Conservation (phyloP, 192 early-diverging fungal species). For the Geranomyces variabilis region DNA sequence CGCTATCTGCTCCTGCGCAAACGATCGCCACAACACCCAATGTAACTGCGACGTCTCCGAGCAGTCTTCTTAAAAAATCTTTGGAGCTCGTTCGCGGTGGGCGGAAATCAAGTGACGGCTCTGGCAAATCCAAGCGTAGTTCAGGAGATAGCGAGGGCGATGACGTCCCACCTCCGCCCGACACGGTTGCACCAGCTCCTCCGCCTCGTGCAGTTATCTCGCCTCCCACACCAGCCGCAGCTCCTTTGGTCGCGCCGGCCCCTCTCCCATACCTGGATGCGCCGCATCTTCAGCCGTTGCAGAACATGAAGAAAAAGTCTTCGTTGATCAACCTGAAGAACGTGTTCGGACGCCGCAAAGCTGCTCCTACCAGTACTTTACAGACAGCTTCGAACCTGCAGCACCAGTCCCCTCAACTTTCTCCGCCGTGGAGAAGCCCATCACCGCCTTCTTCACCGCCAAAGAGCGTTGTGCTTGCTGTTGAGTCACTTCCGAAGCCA, state of each 20-base stretch:
- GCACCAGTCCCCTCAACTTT: too few relatives aligned
- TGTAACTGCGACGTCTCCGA: too few relatives aligned
- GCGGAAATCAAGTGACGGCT: not conserved
- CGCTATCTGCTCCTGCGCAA: not conserved
- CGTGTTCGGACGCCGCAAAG: not conserved
- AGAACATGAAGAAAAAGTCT: not conserved
- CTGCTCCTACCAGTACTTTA: too few relatives aligned
- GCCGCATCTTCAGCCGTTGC: not conserved
- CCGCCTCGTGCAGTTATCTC: too few relatives aligned
- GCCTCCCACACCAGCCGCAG: too few relatives aligned
- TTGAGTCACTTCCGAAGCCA: too few relatives aligned
- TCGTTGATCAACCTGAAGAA: conserved; percentile 1
- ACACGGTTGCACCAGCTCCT: not conserved
- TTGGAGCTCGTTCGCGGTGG: not conserved
- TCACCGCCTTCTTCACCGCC: too few relatives aligned
- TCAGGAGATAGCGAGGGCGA: not conserved
- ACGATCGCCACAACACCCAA: too few relatives aligned
- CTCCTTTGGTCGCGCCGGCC: not conserved
- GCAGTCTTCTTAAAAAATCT: not conserved
- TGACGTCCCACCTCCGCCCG: not conserved
- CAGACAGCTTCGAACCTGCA: too few relatives aligned
- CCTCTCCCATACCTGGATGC: not conserved
- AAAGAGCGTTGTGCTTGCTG: too few relatives aligned
- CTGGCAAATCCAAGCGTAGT: not conserved
- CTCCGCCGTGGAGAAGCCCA: too few relatives aligned